Evolutionary conservation across 1,284 basidiomycete species (phyloP).

Genomic region (Rhizoctonia solani): DNA sequence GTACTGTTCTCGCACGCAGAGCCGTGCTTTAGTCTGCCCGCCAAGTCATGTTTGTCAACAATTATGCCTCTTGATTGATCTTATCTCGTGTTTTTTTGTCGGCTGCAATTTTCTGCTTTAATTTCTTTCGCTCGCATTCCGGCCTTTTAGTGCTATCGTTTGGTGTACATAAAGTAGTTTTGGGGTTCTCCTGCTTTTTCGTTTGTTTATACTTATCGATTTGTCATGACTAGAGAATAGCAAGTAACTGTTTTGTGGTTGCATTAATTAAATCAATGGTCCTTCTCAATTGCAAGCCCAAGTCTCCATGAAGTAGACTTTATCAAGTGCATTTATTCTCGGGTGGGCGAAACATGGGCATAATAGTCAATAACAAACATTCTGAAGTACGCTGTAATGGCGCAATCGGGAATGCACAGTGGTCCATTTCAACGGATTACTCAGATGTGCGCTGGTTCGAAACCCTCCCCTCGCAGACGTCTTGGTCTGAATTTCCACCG

Average conservation of each 20-base stretch:
- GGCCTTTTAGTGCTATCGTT: conserved; percentile 23
- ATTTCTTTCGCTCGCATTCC: neutral
- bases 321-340: too few relatives aligned
- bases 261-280: neutral
- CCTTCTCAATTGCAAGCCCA: neutral
- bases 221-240: conserved; percentile 4
- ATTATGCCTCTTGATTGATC: conserved; percentile 9
- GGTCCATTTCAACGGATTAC: conserved; percentile 33
- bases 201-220: conserved; percentile 30
- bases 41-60: conserved; percentile 1
- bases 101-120: neutral
- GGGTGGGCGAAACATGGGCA: neutral
- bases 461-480: conserved; percentile 36
- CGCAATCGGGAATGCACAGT: conserved; percentile 35
- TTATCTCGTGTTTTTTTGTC: neutral
- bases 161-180: conserved; percentile 23
- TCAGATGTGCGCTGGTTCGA: conserved; percentile 36
- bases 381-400: conserved; percentile 30
- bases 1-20: neutral
- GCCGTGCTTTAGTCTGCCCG: neutral
- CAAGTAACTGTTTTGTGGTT: conserved; percentile 2
- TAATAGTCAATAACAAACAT: neutral
- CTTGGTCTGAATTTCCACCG: conserved; percentile 35
- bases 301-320: too few relatives aligned
- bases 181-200: neutral